A percentile compares a stretch with the other conserved stretches of the same genome.
Conservation (phyloP, 75 land plant species). For the Sequoia sempervirens region DNA sequence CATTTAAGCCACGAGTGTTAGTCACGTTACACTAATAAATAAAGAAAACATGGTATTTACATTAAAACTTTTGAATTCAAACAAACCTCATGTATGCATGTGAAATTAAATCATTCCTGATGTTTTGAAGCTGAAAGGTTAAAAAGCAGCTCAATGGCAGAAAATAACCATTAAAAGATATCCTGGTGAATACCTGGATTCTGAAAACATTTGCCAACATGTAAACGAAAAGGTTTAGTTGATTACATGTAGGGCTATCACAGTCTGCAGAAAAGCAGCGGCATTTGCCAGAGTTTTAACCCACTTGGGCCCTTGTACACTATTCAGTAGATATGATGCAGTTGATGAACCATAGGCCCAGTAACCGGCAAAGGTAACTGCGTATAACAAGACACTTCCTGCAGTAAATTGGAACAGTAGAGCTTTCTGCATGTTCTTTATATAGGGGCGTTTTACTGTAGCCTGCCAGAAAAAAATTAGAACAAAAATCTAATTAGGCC, state of each 20-base stretch:
- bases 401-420: constrained; percentile 65
- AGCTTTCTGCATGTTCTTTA: constrained; percentile 70
- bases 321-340: constrained; percentile 65
- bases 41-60: no score
- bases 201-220: background rate
- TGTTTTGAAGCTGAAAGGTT: no score
- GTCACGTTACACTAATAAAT: no score
- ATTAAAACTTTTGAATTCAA: no score
- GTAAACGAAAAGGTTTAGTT: background rate
- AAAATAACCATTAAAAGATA: background rate
- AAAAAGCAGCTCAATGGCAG: background rate
- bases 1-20: no score
- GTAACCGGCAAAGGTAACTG: constrained; percentile 67
- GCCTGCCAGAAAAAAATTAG: constrained; percentile 34
- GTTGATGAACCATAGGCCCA: constrained; percentile 82
- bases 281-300: constrained; percentile 52
- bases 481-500: background rate
- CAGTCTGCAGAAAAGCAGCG: constrained; percentile 74
- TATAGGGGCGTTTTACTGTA: constrained; percentile 62
- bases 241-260: constrained; percentile 73
- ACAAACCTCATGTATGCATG: background rate
- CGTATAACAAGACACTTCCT: constrained; percentile 53
- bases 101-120: background rate
- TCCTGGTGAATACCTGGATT: background rate
- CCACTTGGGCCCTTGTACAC: constrained; percentile 55